Base-by-base conservation (phyloP, 805 yeast genomes). In the Candida qinlingensis region DNA sequence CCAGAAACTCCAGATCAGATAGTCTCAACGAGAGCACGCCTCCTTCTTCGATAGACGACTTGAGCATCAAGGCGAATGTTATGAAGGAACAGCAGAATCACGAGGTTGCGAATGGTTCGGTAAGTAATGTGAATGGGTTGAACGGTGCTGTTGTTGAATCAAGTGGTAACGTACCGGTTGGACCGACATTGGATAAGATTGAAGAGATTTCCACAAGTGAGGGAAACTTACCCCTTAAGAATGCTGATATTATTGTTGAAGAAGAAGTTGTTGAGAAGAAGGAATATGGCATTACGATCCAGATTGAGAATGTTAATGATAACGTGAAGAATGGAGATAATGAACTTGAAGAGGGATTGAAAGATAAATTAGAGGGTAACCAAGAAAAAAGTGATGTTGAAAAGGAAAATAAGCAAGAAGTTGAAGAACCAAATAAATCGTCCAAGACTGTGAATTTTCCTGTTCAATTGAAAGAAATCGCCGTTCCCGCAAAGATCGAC, bases 1-100 rank as follows among this genome's bases (percentile, higher is more conserved):
- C 63, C 2, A 46, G 65, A 39, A 47, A 56, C 3, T 60, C 65
- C 1, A 51, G 62, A 44, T 50, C 62, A 37, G 56, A 58, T 4
- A 55, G 60, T 42, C 47, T 50, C 10, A 48, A 51, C 45, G 65
- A 61, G 26, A 57, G 56, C 27, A 59, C 65, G 6, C 65, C 65
- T 6, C 57, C 65, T 19, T 60, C 64, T 1, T 60, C 64, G 7
- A 54, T 60, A 27, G 65, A 61, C 41, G 65, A 61, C 39, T 45
- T 61, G 4, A 53, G 37, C 1, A 37, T 54, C n/a, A 19, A 19
- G 19, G 19, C 19, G 19, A 19, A 3, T 19, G 19, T 19, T 19
- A 19, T 19, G 19, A 19, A 19, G 19, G 19, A 19, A 19, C 49
- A 45, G 9, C 29, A 39, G 11, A 19, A 43, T 34, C 5, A 29